Base-by-base conservation (phyloP, 2,329 filamentous ascomycete species). In the Aspergillus novofumigatus region DNA sequence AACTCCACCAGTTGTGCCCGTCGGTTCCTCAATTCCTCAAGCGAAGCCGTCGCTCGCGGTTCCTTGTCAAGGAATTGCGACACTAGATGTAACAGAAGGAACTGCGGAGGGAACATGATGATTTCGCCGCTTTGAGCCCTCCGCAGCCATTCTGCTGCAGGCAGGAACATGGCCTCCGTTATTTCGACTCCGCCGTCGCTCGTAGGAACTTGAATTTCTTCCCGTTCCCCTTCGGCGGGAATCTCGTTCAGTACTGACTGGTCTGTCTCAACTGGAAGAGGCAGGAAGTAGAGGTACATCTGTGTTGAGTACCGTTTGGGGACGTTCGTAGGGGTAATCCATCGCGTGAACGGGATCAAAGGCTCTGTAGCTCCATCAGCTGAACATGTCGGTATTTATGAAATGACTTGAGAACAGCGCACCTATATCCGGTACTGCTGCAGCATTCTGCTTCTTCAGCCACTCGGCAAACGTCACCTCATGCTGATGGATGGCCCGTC, bases 201-300 rank as follows among this genome's bases (percentile, higher is more conserved):
- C 0, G 86, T 89, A 0, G 92, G 88, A 2, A 84, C 82, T 29
- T 89, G 88, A 50, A 91, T 65, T 83, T 79, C 62, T 81, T 85
- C 68, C 82, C 82, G 61, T 64, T 76, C 67, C 65, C 78, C 70
- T 63, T 78, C 62, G 49, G 75, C 51, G 45, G 72, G 61, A 61
- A 75, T 59, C 68, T 74, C 64, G 59, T 65, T 32, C 65, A 68
- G 62, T 1, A 75, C 51, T 2, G 62, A 60, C 35, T 68, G 68
- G 26, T 72, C 70, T 3, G 68, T 61, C 14, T 72, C 65, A 14
- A 69, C 57, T n/a, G 75, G 72, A 10, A 87, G 75, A 0, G 92
- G 92, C 2, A 97, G 81, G 73, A 95, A 87, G 75, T 96, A 96
- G 10, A 97, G 73, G 75, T 97, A 99, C 93, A 97, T 97, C 71